Conservation (phyloP, 2,329 filamentous ascomycete species). For the Monosporascus ibericus region DNA sequence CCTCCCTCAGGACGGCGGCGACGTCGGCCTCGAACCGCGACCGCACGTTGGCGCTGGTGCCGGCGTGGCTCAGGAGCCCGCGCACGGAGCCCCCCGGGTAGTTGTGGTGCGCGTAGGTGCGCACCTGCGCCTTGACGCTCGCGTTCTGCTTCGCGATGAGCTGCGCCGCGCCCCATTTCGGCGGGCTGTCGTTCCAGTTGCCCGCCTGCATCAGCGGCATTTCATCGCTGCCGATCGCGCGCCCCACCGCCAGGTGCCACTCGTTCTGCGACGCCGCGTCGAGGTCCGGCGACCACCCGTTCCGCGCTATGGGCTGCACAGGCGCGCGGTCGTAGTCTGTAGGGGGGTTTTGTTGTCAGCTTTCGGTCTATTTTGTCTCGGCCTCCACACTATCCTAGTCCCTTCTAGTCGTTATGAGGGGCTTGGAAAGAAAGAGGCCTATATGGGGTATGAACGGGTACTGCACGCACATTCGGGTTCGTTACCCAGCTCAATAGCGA, state of each 20-base stretch:
- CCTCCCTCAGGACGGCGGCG: slow-evolving; percentile 28
- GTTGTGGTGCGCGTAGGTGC: slow-evolving; percentile 40
- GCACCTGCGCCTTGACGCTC: slow-evolving; percentile 31
- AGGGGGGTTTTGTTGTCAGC: slow-evolving; percentile 1
- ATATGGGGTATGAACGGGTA: no score
- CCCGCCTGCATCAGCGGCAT: slow-evolving; percentile 25
- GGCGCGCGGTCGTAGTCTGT: slow-evolving; percentile 27
- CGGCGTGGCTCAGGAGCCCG: slow-evolving; percentile 38
- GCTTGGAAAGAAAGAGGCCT: background rate
- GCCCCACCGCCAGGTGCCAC: slow-evolving; percentile 30
- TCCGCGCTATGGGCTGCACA: slow-evolving; percentile 31
- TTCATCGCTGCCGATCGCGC: slow-evolving; percentile 18
- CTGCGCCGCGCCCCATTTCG: slow-evolving; percentile 31
- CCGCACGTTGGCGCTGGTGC: slow-evolving; percentile 32
- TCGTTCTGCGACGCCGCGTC: slow-evolving; percentile 34
- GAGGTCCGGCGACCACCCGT: slow-evolving; percentile 29
- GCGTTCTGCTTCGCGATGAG: slow-evolving; percentile 31
- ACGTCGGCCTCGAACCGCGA: slow-evolving; percentile 34
- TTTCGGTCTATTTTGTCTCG: no score
- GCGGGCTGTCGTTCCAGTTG: slow-evolving; percentile 31
- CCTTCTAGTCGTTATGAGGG: no score
- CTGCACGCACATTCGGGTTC: slow-evolving; percentile 45
- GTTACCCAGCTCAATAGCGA: slow-evolving; percentile 51
- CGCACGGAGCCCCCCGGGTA: slow-evolving; percentile 38
- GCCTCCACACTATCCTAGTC: no score